Percentiles rank a stretch among this genome's conserved stretches.
These are phyloP conservation scores for Tetradesmus lagerheimii DNA, from an alignment of 139 green algal species.

Conservation along the genomic window DNA sequence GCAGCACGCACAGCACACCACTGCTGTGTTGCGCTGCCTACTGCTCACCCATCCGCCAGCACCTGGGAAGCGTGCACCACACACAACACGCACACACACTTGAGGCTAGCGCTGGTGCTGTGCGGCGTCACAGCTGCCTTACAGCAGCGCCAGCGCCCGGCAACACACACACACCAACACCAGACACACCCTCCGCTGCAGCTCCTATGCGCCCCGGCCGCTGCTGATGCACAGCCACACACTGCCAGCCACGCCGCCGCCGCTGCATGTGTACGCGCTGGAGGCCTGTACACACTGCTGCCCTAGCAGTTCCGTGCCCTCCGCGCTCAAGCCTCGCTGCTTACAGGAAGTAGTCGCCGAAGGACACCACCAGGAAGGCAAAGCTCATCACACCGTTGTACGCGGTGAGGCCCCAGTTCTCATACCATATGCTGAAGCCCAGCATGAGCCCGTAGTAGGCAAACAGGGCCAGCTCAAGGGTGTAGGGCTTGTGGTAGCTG, in stretches of 20 bases:
- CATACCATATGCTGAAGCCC: slow-evolving; percentile 50
- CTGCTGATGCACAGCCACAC: background rate
- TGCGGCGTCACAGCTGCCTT: background rate
- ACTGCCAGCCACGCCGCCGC: background rate
- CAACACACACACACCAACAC: background rate
- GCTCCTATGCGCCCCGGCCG: background rate
- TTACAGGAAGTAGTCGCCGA: slow-evolving; percentile 67
- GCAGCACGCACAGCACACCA: background rate
- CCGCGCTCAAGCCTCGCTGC: background rate
- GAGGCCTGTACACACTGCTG: background rate
- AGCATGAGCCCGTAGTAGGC: slow-evolving; percentile 61
- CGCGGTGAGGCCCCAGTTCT: slow-evolving; percentile 49
- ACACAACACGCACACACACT: slow-evolving; percentile 9
- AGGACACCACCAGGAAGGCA: slow-evolving; percentile 60
- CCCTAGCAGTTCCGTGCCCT: background rate
- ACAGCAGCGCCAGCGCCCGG: background rate
- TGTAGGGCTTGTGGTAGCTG: slow-evolving; percentile 62
- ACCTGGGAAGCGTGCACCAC: background rate
- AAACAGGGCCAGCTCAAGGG: slow-evolving; percentile 57
- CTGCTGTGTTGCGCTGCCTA: background rate
- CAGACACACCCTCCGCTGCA: background rate
- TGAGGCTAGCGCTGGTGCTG: background rate
- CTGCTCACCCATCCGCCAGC: background rate
- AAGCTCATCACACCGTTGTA: slow-evolving; percentile 64
- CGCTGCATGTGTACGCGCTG: background rate